Percentiles rank a stretch among this genome's conserved stretches.
Conservation (phyloP, 2,329 filamentous ascomycete genomes). For the Calonectria hawksworthii region DNA sequence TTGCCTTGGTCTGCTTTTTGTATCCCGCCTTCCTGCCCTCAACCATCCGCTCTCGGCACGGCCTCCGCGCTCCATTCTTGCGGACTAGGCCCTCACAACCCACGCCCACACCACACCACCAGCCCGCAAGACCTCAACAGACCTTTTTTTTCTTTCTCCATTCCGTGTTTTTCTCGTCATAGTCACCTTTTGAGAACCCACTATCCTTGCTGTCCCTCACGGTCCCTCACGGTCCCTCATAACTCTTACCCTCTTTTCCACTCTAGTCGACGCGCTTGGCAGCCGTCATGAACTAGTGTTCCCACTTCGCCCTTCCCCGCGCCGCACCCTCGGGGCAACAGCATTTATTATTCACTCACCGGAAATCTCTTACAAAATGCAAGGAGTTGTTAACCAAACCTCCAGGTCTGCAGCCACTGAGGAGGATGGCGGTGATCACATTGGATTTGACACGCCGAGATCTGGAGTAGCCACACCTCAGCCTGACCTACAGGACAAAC, state of each 20-base stretch:
- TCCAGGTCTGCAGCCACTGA: conserved; percentile 71
- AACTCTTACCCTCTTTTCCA: conserved; percentile 42
- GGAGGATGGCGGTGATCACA: conserved; percentile 81
- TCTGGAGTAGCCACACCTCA: conserved; percentile 94
- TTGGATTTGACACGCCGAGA: conserved; percentile 88
- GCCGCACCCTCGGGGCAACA: conserved; percentile 45
- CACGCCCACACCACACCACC: conserved; percentile 47
- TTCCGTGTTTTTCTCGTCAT: conserved; percentile 52
- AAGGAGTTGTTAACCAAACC: conserved; percentile 64
- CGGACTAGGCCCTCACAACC: conserved; percentile 35
- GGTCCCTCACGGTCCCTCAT: conserved; percentile 26
- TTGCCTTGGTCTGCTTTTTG: conserved; percentile 19
- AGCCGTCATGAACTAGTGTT: conserved; percentile 58
- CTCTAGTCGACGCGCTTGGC: conserved; percentile 52
- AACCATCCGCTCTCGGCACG: conserved; percentile 47
- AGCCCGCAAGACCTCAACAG: conserved; percentile 40
- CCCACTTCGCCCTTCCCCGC: conserved; percentile 51
- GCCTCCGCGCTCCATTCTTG: conserved; percentile 35
- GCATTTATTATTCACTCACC: conserved; percentile 48
- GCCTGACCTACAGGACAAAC: conserved; percentile 94
- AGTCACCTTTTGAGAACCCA: conserved; percentile 46
- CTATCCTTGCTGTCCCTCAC: conserved; percentile 38
- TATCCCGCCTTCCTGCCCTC: conserved; percentile 27
- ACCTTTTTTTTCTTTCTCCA: conserved; percentile 32
- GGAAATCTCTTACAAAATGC: conserved; percentile 54